phyloP scores from a whole-genome alignment of 768 basidiomycete species.

The Tephrocybe sp. region DNA sequence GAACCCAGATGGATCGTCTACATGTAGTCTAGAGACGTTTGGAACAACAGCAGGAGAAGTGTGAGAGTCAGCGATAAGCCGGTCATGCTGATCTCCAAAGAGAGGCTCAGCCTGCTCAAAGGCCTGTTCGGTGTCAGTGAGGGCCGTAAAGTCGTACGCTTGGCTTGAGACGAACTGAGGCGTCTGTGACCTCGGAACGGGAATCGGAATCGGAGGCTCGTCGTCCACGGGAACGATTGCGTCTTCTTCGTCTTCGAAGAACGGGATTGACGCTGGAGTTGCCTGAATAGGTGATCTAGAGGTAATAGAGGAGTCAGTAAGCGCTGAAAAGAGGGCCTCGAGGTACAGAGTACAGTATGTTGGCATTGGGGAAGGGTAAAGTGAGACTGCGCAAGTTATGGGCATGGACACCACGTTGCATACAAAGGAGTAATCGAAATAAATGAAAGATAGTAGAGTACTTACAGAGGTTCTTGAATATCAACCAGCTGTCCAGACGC shows the following conservation, averaged over 20 bases:
- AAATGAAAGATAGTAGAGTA: too few species aligned
- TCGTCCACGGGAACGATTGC: not conserved
- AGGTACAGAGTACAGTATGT: not conserved
- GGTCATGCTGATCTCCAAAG: not conserved
- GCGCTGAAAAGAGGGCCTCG: not conserved
- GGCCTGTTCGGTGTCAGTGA: not conserved
- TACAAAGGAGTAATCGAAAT: too few species aligned
- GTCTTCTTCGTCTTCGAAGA: not conserved
- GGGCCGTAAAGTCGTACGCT: not conserved
- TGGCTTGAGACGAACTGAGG: not conserved
- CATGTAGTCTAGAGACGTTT: too few species aligned
- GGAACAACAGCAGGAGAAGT: too few species aligned
- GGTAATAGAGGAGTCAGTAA: not conserved
- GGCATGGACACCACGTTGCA: too few species aligned
- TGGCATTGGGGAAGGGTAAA: too few species aligned
- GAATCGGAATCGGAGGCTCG: conserved; percentile 11
- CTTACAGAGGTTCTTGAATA: too few species aligned
- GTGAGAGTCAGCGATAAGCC: too few species aligned
- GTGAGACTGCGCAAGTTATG: too few species aligned
- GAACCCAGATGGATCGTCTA: too few species aligned
- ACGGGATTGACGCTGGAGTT: not conserved
- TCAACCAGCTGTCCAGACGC: too few species aligned
- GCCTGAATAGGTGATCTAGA: not conserved
- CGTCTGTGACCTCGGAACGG: conserved; percentile 9
- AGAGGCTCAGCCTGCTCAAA: not conserved